Evolutionary conservation across 495 filamentous ascomycete genomes (phyloP), one percentile per base, ranked within the genome.

Genomic region (Massariosphaeria phaeospora): DNA sequence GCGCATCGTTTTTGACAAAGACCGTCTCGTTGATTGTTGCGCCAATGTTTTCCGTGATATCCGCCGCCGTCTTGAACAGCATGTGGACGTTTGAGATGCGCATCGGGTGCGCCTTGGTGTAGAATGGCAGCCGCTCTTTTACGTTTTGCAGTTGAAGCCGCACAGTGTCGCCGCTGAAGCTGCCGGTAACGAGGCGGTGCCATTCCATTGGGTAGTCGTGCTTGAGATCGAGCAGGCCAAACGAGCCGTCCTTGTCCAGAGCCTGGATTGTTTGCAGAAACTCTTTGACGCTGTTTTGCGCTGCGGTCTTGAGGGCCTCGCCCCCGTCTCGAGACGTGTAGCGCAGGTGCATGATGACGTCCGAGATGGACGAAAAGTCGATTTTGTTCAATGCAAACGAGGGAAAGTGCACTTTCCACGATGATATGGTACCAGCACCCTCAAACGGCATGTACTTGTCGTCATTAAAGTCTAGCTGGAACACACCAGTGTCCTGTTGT

Each of bases 401-500:
- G 9, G 44, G 44, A 26, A 56, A 33, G 12, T 57, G 36, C 2
- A 69, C 34, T 0, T 30, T 3, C 62, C 66, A 69, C 5, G 15
- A 34, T 20, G 27, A 44, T 17, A 69, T 66, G 9, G 43, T 63
- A 17, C 66, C 66, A 3, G 65, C 66, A 8, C 63, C 55, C 42
- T 68, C 66, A 24, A 69, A 69, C 0, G 53, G 57, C 59, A 64
- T 10, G 51, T 69, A 74, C 21, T 61, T 52, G 11, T 69, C 64
- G 27, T 49, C 63, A 6, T 31, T 24, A 55, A 68, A 68, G 48
- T 54, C 30, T 24, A 70, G 38, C 9, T 66, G 60, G 47, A 70
- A 72, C 10, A 55, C 38, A 5, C 72, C 68, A 9, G 38, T 36
- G 44, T 74, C 72, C 9, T 34, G n/a, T 15, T 55, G 25, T 0